A percentile compares a stretch with the other conserved stretches of the same genome.
Conservation (phyloP, 2,329 filamentous ascomycete genomes). For the Fusarium camptoceras region DNA sequence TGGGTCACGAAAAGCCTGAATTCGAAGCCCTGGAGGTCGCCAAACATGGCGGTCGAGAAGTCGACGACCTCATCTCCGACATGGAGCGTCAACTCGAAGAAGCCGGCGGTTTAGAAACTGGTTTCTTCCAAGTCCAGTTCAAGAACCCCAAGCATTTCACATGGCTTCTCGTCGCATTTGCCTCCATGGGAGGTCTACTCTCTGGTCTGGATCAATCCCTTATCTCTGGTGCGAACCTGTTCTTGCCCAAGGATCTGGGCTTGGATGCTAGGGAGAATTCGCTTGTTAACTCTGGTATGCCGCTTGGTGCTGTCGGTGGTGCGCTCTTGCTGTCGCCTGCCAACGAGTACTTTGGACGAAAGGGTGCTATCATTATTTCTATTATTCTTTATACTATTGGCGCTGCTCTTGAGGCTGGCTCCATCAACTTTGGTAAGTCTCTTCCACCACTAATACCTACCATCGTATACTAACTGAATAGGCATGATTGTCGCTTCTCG, state of each 20-base stretch:
- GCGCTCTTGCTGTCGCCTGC: conserved; percentile 73
- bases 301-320: conserved; percentile 77
- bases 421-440: conserved; percentile 68
- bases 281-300: conserved; percentile 77
- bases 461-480: not conserved
- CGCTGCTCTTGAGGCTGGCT: conserved; percentile 74
- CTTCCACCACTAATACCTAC: accelerated
- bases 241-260: conserved; percentile 68
- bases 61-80: conserved; percentile 55
- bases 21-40: conserved; percentile 54
- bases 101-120: conserved; percentile 49
- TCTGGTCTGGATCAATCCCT: conserved; percentile 79
- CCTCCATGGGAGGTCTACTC: conserved; percentile 79
- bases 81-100: conserved; percentile 57
- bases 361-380: conserved; percentile 76
- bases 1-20: conserved; percentile 46
- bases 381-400: conserved; percentile 77
- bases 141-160: conserved; percentile 72
- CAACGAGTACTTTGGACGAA: conserved; percentile 75
- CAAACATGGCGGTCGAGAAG: conserved; percentile 49
- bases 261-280: conserved; percentile 69
- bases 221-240: conserved; percentile 77
- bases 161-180: conserved; percentile 75
- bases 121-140: conserved; percentile 67
- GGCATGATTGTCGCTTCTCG: conserved; percentile 76